phyloP scores from a whole-genome alignment of 768 basidiomycete species.

The Macrolepiota albuminosa region DNA sequence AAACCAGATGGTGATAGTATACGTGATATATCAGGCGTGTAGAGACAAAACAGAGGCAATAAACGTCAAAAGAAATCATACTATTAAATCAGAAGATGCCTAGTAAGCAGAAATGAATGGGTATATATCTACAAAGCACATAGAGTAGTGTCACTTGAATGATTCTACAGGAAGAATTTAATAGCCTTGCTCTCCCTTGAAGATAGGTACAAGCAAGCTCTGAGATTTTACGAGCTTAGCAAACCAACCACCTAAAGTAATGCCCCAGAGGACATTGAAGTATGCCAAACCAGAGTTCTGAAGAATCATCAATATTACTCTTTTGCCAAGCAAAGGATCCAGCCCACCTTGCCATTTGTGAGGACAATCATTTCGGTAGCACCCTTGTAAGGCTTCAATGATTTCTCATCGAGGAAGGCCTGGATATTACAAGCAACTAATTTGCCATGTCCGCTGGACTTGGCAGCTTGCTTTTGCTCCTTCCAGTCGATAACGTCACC shows the following conservation, averaged over 20 bases:
- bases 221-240: constrained; percentile 36
- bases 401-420: constrained; percentile 31
- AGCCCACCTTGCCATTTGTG: constrained; percentile 51
- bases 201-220: constrained; percentile 17
- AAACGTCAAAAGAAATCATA: not conserved
- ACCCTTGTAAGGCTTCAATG: constrained; percentile 41
- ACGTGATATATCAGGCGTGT: not conserved
- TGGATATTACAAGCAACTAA: constrained; percentile 49
- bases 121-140: not conserved
- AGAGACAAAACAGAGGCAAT: not conserved
- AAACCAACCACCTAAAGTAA: constrained; percentile 42
- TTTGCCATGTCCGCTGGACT: constrained; percentile 38
- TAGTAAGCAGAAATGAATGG: not conserved
- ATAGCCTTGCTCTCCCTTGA: constrained; percentile 16
- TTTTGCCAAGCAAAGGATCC: not conserved
- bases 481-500: constrained; percentile 64
- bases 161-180: not conserved
- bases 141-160: not conserved
- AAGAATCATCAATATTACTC: constrained; percentile 3
- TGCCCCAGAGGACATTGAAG: constrained; percentile 41
- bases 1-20: not conserved
- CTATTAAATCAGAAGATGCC: not conserved
- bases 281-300: constrained; percentile 41
- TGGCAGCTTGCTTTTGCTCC: constrained; percentile 58
- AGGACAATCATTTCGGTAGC: constrained; percentile 51